Percentiles rank a stretch among this genome's conserved stretches.
These are phyloP conservation scores for Leccinum rimulosum DNA, from an alignment of 768 basidiomycete species.

Conservation along the genomic window DNA sequence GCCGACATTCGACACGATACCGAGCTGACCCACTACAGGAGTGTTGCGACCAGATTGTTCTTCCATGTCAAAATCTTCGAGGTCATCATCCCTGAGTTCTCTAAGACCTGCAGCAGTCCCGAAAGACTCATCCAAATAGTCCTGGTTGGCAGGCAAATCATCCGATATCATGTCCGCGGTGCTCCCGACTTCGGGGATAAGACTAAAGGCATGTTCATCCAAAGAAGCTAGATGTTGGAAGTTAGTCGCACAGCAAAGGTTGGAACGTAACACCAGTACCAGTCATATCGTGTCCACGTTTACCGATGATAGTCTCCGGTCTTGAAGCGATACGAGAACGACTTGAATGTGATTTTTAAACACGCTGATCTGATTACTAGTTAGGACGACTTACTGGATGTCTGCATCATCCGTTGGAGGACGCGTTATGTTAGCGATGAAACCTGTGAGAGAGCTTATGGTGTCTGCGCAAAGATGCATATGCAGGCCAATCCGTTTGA, in stretches of 20 bases:
- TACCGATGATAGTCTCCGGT: slow-evolving; percentile 7
- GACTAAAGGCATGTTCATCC: slow-evolving; percentile 79
- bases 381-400: slow-evolving; percentile 21
- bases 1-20: slow-evolving; percentile 59
- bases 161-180: slow-evolving; percentile 88
- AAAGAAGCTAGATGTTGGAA: slow-evolving; percentile 52
- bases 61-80: slow-evolving; percentile 58
- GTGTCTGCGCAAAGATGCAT: slow-evolving; percentile 82
- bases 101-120: slow-evolving; percentile 74
- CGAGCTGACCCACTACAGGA: slow-evolving; percentile 31
- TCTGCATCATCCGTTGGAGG: slow-evolving; percentile 36
- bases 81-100: slow-evolving; percentile 68
- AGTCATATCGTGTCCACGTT: slow-evolving; percentile 23
- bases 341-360: slow-evolving; percentile 8
- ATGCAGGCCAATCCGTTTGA: slow-evolving; percentile 51
- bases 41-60: slow-evolving; percentile 17
- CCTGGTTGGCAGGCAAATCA: slow-evolving; percentile 84
- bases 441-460: slow-evolving; percentile 51
- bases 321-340: slow-evolving; percentile 3
- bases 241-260: slow-evolving; percentile 1
- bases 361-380: background rate
- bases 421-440: slow-evolving; percentile 51
- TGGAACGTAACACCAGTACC: slow-evolving; percentile 18
- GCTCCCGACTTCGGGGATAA: slow-evolving; percentile 70
- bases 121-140: slow-evolving; percentile 85